phyloP scores from a whole-genome alignment of 805 yeast species.

The Metschnikowia lachancei region DNA sequence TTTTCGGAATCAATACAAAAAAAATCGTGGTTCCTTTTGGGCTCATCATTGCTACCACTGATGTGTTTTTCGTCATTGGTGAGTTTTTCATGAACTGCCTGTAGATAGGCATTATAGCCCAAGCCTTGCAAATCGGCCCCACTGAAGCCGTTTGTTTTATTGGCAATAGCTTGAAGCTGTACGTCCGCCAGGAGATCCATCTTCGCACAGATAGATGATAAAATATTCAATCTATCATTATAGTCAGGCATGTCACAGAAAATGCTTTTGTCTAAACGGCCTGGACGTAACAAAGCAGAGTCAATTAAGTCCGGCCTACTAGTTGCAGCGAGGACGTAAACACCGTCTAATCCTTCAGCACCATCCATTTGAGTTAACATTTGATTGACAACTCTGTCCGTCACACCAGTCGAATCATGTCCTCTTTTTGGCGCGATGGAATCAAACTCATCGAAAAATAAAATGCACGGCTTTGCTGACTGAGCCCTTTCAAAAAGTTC shows the following conservation, averaged over 20 bases:
- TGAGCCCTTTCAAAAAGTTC: conserved; percentile 93
- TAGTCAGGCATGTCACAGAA: conserved; percentile 81
- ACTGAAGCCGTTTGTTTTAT: conserved; percentile 69
- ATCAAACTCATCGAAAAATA: conserved; percentile 94
- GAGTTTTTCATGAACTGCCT: conserved; percentile 74
- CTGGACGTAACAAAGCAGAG: conserved; percentile 91
- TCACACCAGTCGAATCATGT: conserved; percentile 96
- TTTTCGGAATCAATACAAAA: conserved; percentile 40
- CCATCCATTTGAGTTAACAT: conserved; percentile 98
- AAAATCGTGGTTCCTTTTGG: conserved; percentile 26
- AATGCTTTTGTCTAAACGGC: conserved; percentile 89
- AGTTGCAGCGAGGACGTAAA: conserved; percentile 94
- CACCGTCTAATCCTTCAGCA: conserved; percentile 96
- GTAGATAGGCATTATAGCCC: conserved; percentile 85
- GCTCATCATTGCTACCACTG: conserved; percentile 9
- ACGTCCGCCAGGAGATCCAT: conserved; percentile 56
- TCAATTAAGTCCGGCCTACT: conserved; percentile 94
- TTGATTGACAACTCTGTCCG: conserved; percentile 96
- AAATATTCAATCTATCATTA: conserved; percentile 71
- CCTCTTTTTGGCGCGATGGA: conserved; percentile 98
- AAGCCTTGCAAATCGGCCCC: conserved; percentile 96
- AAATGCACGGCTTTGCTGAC: conserved; percentile 88
- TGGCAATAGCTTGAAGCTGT: conserved; percentile 54
- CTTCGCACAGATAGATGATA: conserved; percentile 54
- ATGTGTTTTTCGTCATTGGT: conserved; percentile 35